phyloP scores from a whole-genome alignment of 139 green algal genomes.

The Closterium sp. region DNA sequence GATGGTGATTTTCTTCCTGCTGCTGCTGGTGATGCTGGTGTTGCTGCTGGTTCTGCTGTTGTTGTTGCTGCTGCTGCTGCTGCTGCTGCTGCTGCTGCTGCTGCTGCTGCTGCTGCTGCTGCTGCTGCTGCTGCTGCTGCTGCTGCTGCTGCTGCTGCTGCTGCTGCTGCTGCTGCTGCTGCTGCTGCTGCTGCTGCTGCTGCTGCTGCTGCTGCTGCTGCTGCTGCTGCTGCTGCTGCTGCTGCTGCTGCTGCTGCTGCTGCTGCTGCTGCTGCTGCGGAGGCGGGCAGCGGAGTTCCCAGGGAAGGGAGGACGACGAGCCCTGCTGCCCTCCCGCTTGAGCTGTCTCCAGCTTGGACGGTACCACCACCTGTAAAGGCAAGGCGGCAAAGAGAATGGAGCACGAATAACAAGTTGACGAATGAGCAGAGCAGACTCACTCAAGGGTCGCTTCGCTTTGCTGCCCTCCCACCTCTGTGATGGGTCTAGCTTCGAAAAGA shows the following conservation, averaged over 20 bases:
- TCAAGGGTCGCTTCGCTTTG: no score
- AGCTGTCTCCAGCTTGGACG: neutral
- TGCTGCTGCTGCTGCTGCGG: neutral
- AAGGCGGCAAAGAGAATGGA: neutral
- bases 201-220: neutral
- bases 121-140: neutral
- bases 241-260: neutral
- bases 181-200: neutral
- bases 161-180: neutral
- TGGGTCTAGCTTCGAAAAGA: no score
- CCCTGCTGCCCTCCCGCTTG: neutral
- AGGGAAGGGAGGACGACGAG: neutral
- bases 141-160: neutral
- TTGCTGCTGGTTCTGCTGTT: neutral
- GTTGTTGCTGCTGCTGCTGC: neutral
- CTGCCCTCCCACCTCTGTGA: no score
- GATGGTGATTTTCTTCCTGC: neutral
- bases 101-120: no score
- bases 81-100: neutral
- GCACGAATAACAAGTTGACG: neutral
- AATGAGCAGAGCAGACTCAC: no score
- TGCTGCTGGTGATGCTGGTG: neutral
- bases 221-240: neutral
- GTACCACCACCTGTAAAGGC: neutral
- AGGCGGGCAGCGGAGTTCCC: neutral